phyloP scores from a whole-genome alignment of 106 monocot genomes.

The Dioscorea zingiberensis region DNA sequence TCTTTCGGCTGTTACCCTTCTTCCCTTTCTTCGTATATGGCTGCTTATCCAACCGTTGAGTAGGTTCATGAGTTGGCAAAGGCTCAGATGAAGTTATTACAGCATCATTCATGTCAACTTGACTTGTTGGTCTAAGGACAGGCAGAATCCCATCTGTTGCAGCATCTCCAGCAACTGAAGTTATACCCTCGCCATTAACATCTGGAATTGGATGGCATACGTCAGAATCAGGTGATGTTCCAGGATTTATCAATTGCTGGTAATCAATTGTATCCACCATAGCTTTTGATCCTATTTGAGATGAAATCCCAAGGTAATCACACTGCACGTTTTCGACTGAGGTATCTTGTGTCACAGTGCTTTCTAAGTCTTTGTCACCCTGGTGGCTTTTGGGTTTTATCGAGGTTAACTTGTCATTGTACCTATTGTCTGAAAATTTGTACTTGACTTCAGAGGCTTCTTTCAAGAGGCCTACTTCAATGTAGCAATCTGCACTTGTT shows the following conservation, averaged over 20 bases:
- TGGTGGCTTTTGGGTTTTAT: slow-evolving; percentile 17
- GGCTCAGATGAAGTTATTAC: slow-evolving; percentile 11
- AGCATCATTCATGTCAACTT: slow-evolving; percentile 18
- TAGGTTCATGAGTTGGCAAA: slow-evolving; percentile 2
- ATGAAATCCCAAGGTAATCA: slow-evolving; percentile 40
- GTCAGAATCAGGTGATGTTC: slow-evolving; percentile 71
- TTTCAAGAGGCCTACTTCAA: slow-evolving; percentile 1
- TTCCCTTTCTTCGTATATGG: slow-evolving; percentile 6
- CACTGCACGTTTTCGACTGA: slow-evolving; percentile 29
- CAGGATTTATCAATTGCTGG: slow-evolving; percentile 21
- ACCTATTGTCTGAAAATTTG: slow-evolving; percentile 8
- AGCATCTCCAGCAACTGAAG: slow-evolving; percentile 16
- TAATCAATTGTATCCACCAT: slow-evolving; percentile 20
- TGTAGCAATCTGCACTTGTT: slow-evolving; percentile 4
- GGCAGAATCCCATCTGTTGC: background rate
- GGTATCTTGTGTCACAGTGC: slow-evolving; percentile 62
- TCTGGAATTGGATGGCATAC: slow-evolving; percentile 38
- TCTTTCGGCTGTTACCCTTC: slow-evolving; percentile 4
- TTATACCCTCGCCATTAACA: slow-evolving; percentile 24
- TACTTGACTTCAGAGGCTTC: slow-evolving; percentile 4
- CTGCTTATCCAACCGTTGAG: slow-evolving; percentile 3
- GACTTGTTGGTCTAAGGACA: slow-evolving; percentile 2
- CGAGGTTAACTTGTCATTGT: slow-evolving; percentile 1
- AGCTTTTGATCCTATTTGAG: slow-evolving; percentile 13
- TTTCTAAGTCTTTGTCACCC: slow-evolving; percentile 61